Evolutionary conservation across 352 stramenopile species (phyloP).

Genomic region (Hyaloperonospora arabidopsidis): DNA sequence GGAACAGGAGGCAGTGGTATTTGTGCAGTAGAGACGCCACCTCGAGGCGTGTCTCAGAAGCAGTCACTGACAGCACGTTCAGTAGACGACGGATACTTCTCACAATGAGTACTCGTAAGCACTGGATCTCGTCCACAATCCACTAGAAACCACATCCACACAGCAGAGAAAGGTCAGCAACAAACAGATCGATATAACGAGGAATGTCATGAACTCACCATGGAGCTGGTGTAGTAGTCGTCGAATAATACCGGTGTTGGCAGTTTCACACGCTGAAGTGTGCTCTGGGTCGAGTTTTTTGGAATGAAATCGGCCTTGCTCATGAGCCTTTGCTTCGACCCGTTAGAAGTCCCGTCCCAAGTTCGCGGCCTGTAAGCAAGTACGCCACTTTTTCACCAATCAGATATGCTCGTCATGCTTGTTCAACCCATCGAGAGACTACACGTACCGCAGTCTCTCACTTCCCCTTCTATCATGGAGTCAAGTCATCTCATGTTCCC

Average conservation of each 20-base stretch:
- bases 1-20: constrained; percentile 15
- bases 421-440: constrained; percentile 3
- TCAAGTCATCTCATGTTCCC: constrained; percentile 10
- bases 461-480: neutral
- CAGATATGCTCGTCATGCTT: constrained; percentile 4
- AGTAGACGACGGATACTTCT: constrained; percentile 19
- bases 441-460: constrained; percentile 2
- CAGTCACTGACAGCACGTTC: constrained; percentile 10
- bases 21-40: constrained; percentile 13
- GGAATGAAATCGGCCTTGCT: constrained; percentile 1
- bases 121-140: constrained; percentile 16
- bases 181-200: neutral
- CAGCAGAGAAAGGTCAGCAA: constrained; percentile 12
- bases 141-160: constrained; percentile 4
- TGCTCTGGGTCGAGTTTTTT: constrained; percentile 3
- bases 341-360: constrained; percentile 13
- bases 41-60: constrained; percentile 5
- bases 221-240: constrained; percentile 1
- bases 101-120: constrained; percentile 16
- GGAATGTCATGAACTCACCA: constrained; percentile 12
- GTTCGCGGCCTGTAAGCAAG: constrained; percentile 23
- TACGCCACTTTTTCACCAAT: constrained; percentile 4
- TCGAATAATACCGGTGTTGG: too few species aligned
- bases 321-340: too few species aligned
- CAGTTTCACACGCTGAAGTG: too few species aligned